Conservation (phyloP, 257 asterid species). For the Coffea eugenioides region DNA sequence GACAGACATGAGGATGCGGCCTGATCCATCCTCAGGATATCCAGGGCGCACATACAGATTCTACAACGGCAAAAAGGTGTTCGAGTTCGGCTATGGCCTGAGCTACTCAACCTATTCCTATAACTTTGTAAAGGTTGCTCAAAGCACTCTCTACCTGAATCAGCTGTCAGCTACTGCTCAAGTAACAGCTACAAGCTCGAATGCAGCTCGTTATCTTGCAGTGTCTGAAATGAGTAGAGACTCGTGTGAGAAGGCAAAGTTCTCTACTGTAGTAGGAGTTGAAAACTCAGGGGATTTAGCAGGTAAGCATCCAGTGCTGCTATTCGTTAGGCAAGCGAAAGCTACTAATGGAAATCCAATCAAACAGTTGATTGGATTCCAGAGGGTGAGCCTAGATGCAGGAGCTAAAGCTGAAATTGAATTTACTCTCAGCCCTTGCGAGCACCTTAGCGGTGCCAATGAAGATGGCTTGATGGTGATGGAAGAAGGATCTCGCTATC, state of each 20-base stretch:
- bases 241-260: slow-evolving; percentile 26
- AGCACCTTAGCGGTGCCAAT: slow-evolving; percentile 61
- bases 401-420: slow-evolving; percentile 31
- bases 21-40: slow-evolving; percentile 54
- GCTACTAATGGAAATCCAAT: slow-evolving; percentile 27
- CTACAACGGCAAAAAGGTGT: slow-evolving; percentile 61
- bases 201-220: slow-evolving; percentile 8
- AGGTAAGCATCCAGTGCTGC: slow-evolving; percentile 51
- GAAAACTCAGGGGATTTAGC: slow-evolving; percentile 39
- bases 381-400: slow-evolving; percentile 39
- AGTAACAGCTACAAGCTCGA: neutral
- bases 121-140: slow-evolving; percentile 33
- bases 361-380: slow-evolving; percentile 52
- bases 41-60: slow-evolving; percentile 77
- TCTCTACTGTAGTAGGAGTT: slow-evolving; percentile 42
- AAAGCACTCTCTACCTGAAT: slow-evolving; percentile 25
- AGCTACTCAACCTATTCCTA: slow-evolving; percentile 59
- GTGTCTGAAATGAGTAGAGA: slow-evolving; percentile 34
- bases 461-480: slow-evolving; percentile 71
- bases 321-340: slow-evolving; percentile 33
- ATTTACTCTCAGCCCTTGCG: slow-evolving; percentile 45
- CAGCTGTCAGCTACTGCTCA: neutral
- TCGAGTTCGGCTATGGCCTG: slow-evolving; percentile 63
- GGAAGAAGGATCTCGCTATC: slow-evolving; percentile 55
- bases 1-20: slow-evolving; percentile 82